Percentiles rank a stretch among this genome's conserved stretches.
These are phyloP conservation scores for Ceratobasidium sp. DNA, from an alignment of 1,284 basidiomycete genomes.

Conservation along the genomic window DNA sequence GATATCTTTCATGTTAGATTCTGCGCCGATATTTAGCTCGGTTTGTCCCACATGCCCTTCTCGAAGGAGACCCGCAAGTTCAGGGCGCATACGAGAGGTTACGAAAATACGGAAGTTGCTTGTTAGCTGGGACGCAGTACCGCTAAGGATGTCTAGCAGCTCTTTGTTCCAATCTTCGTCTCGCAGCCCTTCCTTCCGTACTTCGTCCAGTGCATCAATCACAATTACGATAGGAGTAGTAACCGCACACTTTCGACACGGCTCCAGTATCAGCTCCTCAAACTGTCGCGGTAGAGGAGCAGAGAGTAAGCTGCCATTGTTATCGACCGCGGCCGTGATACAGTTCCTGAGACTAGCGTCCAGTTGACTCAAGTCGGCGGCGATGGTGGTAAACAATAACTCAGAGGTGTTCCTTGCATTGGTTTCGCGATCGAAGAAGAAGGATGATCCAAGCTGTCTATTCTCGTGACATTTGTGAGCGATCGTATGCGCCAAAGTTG, in stretches of 20 bases:
- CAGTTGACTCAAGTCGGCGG: background rate
- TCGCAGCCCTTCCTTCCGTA: too few species aligned
- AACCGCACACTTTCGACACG: background rate
- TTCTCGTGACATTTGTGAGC: background rate
- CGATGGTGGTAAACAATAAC: constrained; percentile 9
- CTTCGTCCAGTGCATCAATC: constrained; percentile 12
- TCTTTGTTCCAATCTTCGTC: background rate
- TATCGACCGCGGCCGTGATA: background rate
- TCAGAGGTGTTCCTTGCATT: constrained; percentile 14
- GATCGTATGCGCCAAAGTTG: constrained; percentile 22
- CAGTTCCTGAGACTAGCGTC: background rate
- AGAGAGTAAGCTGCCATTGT: background rate
- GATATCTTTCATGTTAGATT: constrained; percentile 15
- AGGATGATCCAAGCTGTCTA: constrained; percentile 45
- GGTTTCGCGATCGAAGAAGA: constrained; percentile 26
- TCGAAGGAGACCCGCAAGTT: background rate
- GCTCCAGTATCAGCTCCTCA: background rate
- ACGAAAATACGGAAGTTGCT: background rate
- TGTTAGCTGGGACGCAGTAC: background rate
- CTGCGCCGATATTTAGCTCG: background rate
- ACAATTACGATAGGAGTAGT: background rate
- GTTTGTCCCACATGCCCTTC: background rate
- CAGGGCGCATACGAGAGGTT: constrained; percentile 10
- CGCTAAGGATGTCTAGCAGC: background rate
- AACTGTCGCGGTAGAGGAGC: too few species aligned